These are phyloP conservation scores for Aquanectria penicillioides DNA, from an alignment of 2,329 filamentous ascomycete species.

Conservation along the genomic window DNA sequence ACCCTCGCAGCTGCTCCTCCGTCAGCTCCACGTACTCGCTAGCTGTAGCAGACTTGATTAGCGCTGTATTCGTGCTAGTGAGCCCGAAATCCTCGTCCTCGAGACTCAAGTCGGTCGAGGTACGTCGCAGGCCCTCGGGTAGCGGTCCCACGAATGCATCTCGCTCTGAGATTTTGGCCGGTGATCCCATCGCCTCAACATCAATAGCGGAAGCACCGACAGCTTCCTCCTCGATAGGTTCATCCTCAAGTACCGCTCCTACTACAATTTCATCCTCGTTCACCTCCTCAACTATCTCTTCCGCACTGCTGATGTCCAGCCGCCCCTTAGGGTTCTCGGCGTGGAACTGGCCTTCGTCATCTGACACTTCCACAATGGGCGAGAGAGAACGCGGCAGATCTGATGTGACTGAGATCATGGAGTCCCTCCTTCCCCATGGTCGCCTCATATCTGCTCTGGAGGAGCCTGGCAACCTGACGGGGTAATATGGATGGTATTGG, in stretches of 20 bases:
- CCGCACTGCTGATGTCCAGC: too few relatives aligned
- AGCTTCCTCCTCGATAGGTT: not conserved
- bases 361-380: conserved; percentile 13
- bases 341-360: not conserved
- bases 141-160: not conserved
- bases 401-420: not conserved
- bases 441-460: not conserved
- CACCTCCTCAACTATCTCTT: too few relatives aligned
- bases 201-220: not conserved
- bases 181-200: not conserved
- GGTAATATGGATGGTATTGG: conserved; percentile 20
- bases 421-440: not conserved
- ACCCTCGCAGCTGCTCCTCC: conserved; percentile 20
- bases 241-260: not conserved
- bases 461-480: not conserved
- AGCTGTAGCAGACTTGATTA: not conserved
- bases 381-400: conserved; percentile 6
- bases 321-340: not conserved
- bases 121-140: not conserved
- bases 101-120: not conserved
- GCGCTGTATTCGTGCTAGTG: not conserved
- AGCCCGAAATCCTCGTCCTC: not conserved
- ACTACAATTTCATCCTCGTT: not conserved
- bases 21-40: conserved; percentile 17
- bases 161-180: not conserved